Evolutionary conservation across 2,329 filamentous ascomycete genomes (phyloP).

Genomic region (Pezicula rhizophila): DNA sequence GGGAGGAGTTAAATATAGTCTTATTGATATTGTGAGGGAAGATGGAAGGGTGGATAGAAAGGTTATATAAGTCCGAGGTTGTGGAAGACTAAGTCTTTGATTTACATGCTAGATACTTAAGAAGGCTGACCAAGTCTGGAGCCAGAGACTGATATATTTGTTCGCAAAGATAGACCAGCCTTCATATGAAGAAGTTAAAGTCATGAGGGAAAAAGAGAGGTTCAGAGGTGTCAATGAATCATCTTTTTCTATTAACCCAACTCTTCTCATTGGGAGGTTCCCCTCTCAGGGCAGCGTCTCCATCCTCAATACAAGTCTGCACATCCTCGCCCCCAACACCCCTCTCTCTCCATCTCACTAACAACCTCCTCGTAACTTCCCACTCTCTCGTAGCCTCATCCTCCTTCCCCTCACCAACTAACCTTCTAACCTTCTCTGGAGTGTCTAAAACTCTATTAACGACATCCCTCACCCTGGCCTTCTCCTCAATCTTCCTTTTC

Average conservation of each 20-base stretch:
- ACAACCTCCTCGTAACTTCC: constrained; percentile 15
- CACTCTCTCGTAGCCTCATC: constrained; percentile 53
- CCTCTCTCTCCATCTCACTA: constrained; percentile 26
- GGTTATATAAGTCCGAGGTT: too few relatives aligned
- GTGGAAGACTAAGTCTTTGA: too few relatives aligned
- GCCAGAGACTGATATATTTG: too few relatives aligned
- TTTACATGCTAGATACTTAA: too few relatives aligned
- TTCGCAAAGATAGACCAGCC: too few relatives aligned
- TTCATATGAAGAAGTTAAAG: too few relatives aligned
- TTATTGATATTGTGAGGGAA: too few relatives aligned
- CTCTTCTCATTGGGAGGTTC: constrained; percentile 14
- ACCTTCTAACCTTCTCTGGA: constrained; percentile 41
- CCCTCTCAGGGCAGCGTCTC: constrained; percentile 25
- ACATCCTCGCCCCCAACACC: constrained; percentile 27
- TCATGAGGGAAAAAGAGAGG: too few relatives aligned
- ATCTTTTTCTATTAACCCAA: not conserved
- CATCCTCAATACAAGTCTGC: constrained; percentile 27
- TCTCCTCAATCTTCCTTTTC: constrained; percentile 54
- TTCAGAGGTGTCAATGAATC: too few relatives aligned
- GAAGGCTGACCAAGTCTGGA: too few relatives aligned
- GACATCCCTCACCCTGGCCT: constrained; percentile 20
- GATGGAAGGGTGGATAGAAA: too few relatives aligned
- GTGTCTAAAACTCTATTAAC: constrained; percentile 20
- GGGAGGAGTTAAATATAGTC: too few relatives aligned
- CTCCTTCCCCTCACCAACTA: constrained; percentile 53